A percentile compares a stretch with the other conserved stretches of the same genome.
Evolutionary conservation across 1,284 basidiomycete species (phyloP).

Genomic region (Apiotrichum mycotoxinovorans): DNA sequence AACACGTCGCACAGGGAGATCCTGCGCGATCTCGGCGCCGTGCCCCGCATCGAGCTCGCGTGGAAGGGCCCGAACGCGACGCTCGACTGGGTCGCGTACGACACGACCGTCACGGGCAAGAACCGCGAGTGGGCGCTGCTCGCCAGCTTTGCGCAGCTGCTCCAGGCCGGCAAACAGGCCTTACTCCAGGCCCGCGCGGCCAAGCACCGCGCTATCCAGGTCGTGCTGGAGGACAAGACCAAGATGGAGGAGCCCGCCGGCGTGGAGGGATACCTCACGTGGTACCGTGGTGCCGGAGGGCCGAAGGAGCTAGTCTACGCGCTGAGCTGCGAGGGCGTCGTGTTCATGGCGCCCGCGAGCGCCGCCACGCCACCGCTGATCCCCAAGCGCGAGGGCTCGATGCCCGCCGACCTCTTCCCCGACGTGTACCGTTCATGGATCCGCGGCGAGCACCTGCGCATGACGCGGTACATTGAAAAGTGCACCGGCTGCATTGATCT

Average conservation of each 20-base stretch:
- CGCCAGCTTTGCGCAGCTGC: slow-evolving; percentile 30
- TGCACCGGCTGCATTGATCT: slow-evolving; percentile 42
- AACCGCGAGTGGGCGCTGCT: slow-evolving; percentile 42
- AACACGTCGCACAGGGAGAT: slow-evolving; percentile 29
- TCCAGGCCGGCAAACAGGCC: slow-evolving; percentile 13
- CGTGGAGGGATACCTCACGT: slow-evolving; percentile 44
- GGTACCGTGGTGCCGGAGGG: slow-evolving; percentile 21
- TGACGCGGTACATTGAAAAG: slow-evolving; percentile 31
- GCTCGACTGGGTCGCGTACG: slow-evolving; percentile 47
- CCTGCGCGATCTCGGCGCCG: slow-evolving; percentile 18
- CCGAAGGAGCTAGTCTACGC: slow-evolving; percentile 36
- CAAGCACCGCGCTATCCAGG: slow-evolving; percentile 28
- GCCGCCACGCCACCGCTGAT: slow-evolving; percentile 35
- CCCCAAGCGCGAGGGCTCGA: slow-evolving; percentile 26
- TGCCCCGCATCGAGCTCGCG: slow-evolving; percentile 33
- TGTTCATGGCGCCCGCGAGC: slow-evolving; percentile 31
- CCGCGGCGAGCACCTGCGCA: slow-evolving; percentile 31
- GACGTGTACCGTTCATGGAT: slow-evolving; percentile 32
- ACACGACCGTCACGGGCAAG: slow-evolving; percentile 33
- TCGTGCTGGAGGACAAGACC: slow-evolving; percentile 40
- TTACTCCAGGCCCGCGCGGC: slow-evolving; percentile 40
- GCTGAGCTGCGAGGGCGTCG: slow-evolving; percentile 39
- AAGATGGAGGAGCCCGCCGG: slow-evolving; percentile 41
- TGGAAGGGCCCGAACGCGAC: slow-evolving; percentile 38
- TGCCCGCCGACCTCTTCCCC: slow-evolving; percentile 35